Evolutionary conservation across 148 eudicot genomes (phyloP).

Genomic region (Spergularia bocconei): DNA sequence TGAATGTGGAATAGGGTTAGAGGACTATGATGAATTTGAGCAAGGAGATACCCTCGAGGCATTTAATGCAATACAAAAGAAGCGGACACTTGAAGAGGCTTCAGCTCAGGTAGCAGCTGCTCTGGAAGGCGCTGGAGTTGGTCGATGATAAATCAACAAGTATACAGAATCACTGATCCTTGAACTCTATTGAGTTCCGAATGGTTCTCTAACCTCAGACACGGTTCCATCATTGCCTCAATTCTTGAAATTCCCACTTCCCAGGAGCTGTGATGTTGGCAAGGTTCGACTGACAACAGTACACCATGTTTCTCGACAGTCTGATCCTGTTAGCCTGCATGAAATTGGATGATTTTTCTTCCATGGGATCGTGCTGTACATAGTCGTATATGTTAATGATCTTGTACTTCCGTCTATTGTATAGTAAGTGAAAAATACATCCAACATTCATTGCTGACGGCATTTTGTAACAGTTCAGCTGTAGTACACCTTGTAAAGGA

Average conservation of each 20-base stretch:
- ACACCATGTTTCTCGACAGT: constrained; percentile 9
- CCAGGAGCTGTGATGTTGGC: not conserved
- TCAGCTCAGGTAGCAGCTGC: constrained; percentile 86
- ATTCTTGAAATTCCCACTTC: not conserved
- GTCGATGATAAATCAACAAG: constrained; percentile 23
- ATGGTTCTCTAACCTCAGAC: constrained; percentile 5
- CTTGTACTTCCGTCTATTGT: constrained; percentile 40
- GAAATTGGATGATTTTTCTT: constrained; percentile 2
- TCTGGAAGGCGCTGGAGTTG: constrained; percentile 54
- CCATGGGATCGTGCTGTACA: constrained; percentile 41
- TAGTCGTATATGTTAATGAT: constrained; percentile 39
- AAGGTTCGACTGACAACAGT: constrained; percentile 11
- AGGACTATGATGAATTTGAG: constrained; percentile 65
- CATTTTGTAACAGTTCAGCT: constrained; percentile 31
- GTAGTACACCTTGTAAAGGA: constrained; percentile 32
- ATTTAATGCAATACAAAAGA: constrained; percentile 63
- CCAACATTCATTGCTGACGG: constrained; percentile 26
- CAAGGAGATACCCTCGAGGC: constrained; percentile 77
- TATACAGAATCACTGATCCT: constrained; percentile 4
- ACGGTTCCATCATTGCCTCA: not conserved
- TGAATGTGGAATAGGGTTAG: constrained; percentile 84
- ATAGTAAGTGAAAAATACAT: constrained; percentile 22
- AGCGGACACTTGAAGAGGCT: constrained; percentile 93
- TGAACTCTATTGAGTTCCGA: not conserved
- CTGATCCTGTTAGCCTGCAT: not conserved